These are phyloP conservation scores for Daldinia sp. DNA, from an alignment of 2,329 filamentous ascomycete species.

Conservation along the genomic window DNA sequence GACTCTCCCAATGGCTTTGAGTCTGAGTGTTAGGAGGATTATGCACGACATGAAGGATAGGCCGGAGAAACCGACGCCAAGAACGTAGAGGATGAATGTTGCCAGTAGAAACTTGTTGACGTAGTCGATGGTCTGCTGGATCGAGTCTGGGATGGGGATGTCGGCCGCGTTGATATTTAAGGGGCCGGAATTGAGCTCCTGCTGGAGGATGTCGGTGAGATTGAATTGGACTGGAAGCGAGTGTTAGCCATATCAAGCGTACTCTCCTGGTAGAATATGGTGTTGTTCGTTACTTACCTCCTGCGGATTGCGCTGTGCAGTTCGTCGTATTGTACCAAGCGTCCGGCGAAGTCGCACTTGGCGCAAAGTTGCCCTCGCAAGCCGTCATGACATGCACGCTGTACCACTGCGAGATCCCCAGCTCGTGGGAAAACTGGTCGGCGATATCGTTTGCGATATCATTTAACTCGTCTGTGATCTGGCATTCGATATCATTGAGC, in stretches of 20 bases:
- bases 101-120: slow-evolving; percentile 63
- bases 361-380: slow-evolving; percentile 61
- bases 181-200: slow-evolving; percentile 60
- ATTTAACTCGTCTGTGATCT: slow-evolving; percentile 55
- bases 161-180: slow-evolving; percentile 59
- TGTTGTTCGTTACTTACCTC: slow-evolving; percentile 51
- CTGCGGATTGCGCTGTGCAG: slow-evolving; percentile 57
- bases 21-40: slow-evolving; percentile 49
- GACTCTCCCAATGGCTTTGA: slow-evolving; percentile 30
- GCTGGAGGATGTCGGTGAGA: slow-evolving; percentile 61
- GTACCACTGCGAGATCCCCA: slow-evolving; percentile 65
- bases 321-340: slow-evolving; percentile 59
- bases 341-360: slow-evolving; percentile 56
- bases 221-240: slow-evolving; percentile 55
- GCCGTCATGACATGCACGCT: slow-evolving; percentile 62
- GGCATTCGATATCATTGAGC: slow-evolving; percentile 43
- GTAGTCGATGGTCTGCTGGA: slow-evolving; percentile 62
- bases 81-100: slow-evolving; percentile 62
- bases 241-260: slow-evolving; percentile 16
- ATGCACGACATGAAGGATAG: slow-evolving; percentile 58
- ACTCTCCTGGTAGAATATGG: neutral
- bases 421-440: slow-evolving; percentile 56
- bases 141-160: slow-evolving; percentile 59
- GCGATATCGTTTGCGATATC: slow-evolving; percentile 56
- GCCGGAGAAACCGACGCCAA: slow-evolving; percentile 58